Conservation (phyloP, 306 rosid genomes). For the Phaseolus lunatus region DNA sequence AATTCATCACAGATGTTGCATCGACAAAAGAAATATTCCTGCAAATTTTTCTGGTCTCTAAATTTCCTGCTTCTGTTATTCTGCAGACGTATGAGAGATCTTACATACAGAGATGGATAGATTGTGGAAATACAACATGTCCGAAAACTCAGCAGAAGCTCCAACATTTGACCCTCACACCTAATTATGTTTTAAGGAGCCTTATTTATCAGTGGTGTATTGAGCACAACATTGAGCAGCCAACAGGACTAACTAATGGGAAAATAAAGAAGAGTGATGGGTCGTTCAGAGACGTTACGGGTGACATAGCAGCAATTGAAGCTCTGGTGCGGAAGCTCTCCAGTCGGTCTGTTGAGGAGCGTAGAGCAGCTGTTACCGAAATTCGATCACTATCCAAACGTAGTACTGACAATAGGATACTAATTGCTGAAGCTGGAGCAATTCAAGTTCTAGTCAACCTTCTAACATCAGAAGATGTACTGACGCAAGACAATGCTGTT, state of each 20-base stretch:
- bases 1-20: slow-evolving; percentile 29
- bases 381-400: slow-evolving; percentile 90
- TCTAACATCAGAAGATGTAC: slow-evolving; percentile 73
- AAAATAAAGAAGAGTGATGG: slow-evolving; percentile 89
- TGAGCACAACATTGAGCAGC: slow-evolving; percentile 82
- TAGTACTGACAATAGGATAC: slow-evolving; percentile 92
- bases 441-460: slow-evolving; percentile 85
- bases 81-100: slow-evolving; percentile 94
- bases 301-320: slow-evolving; percentile 80
- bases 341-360: slow-evolving; percentile 72
- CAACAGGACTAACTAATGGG: slow-evolving; percentile 83
- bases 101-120: slow-evolving; percentile 96
- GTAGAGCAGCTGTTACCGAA: slow-evolving; percentile 77
- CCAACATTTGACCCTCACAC: slow-evolving; percentile 79
- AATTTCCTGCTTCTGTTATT: slow-evolving; percentile 19
- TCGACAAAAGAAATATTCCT: slow-evolving; percentile 6
- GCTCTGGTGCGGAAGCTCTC: slow-evolving; percentile 76
- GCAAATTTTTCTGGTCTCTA: slow-evolving; percentile 20
- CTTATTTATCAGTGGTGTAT: slow-evolving; percentile 89
- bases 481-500: slow-evolving; percentile 91
- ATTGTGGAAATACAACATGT: slow-evolving; percentile 85
- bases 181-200: slow-evolving; percentile 92
- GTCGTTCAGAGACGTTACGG: slow-evolving; percentile 83
- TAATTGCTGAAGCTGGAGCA: slow-evolving; percentile 95
- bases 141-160: slow-evolving; percentile 99